phyloP scores from a whole-genome alignment of 306 rosid genomes.

The Lupinus albus region DNA sequence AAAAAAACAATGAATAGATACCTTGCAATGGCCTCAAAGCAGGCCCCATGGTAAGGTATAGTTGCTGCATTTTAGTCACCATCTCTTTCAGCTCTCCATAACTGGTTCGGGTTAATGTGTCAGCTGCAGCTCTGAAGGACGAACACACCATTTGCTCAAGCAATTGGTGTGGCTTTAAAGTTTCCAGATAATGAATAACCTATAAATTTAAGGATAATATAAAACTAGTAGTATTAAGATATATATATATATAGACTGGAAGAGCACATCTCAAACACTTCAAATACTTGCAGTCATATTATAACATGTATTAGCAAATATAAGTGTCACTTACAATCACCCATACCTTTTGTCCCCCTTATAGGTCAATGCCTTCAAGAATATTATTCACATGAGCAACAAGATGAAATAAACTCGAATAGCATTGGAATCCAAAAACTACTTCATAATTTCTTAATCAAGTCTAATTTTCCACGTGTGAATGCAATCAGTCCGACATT shows the following conservation, averaged over 20 bases:
- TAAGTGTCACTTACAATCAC: not conserved
- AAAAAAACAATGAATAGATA: slow-evolving; percentile 26
- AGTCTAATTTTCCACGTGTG: not conserved
- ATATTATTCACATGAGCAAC: not conserved
- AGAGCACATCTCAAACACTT: slow-evolving; percentile 18
- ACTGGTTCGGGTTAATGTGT: slow-evolving; percentile 37
- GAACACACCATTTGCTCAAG: slow-evolving; percentile 86
- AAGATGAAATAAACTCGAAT: not conserved
- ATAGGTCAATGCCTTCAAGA: not conserved
- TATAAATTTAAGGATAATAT: slow-evolving; percentile 38
- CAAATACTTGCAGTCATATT: not conserved
- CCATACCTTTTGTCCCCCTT: not conserved
- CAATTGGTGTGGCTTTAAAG: slow-evolving; percentile 68
- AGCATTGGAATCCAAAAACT: not conserved
- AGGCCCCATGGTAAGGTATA: slow-evolving; percentile 52
- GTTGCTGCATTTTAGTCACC: no score
- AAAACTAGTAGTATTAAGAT: slow-evolving; percentile 8
- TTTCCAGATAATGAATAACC: slow-evolving; percentile 39
- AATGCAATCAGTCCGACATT: not conserved
- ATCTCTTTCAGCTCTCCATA: no score
- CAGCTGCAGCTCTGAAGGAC: slow-evolving; percentile 72
- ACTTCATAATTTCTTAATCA: not conserved
- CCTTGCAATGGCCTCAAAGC: slow-evolving; percentile 70
- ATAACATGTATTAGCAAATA: not conserved
- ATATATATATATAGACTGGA: not conserved